phyloP scores from a whole-genome alignment of 306 rosid species.

The Vigna mungo region DNA sequence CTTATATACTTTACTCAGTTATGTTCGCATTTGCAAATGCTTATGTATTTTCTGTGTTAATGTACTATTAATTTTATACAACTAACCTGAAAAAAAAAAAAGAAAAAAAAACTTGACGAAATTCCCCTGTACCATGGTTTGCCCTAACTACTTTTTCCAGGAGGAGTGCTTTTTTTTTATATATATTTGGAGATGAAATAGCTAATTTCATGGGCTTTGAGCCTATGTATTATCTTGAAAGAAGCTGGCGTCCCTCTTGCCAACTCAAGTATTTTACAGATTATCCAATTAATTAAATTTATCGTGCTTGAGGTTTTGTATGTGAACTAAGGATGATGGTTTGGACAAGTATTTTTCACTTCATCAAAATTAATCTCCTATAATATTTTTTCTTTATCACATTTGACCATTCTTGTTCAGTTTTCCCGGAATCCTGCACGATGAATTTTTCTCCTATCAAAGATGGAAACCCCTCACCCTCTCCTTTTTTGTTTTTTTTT shows the following conservation, averaged over 20 bases:
- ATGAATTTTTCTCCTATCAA: conserved; percentile 2
- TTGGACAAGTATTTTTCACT: not conserved
- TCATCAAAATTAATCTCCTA: not conserved
- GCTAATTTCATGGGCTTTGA: conserved; percentile 16
- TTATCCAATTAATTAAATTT: conserved; percentile 2
- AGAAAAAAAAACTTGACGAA: not conserved
- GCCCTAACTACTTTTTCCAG: conserved; percentile 18
- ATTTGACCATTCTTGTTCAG: conserved; percentile 14
- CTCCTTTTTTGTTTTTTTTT: not conserved
- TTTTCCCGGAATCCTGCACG: conserved; percentile 1
- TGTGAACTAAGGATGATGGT: conserved; percentile 9
- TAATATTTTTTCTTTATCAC: not conserved
- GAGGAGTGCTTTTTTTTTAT: not conserved
- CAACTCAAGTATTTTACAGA: conserved; percentile 13
- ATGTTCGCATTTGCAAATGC: conserved; percentile 80
- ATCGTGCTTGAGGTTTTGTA: not conserved
- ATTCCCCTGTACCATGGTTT: conserved; percentile 26
- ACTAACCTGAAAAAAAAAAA: conserved; percentile 5
- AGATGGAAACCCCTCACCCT: not conserved
- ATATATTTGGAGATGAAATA: conserved; percentile 25
- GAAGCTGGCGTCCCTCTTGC: conserved; percentile 27
- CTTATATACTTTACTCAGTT: conserved; percentile 70
- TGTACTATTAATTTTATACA: not conserved
- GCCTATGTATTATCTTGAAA: not conserved
- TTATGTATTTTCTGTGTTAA: not conserved